A percentile compares a stretch with the other conserved stretches of the same genome.
phyloP scores from a whole-genome alignment of 805 yeast species.

The Wickerhamomyces ciferrii region DNA sequence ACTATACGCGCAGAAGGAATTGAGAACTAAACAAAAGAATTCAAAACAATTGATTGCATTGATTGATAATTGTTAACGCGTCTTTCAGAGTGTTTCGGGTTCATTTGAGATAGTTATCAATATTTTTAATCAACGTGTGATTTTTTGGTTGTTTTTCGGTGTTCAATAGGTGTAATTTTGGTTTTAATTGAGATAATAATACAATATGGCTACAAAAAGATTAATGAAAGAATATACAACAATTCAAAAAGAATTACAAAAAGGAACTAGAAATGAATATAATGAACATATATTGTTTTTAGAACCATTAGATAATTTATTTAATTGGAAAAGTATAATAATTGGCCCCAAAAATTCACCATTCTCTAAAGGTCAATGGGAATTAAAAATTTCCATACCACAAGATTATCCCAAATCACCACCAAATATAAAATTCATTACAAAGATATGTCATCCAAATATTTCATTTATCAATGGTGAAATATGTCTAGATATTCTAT shows the following conservation, averaged over 20 bases:
- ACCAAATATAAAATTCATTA: slow-evolving; percentile 45
- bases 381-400: slow-evolving; percentile 39
- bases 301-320: slow-evolving; percentile 43
- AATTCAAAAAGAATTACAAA: slow-evolving; percentile 23
- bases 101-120: too few species aligned
- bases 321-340: slow-evolving; percentile 46
- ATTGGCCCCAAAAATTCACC: slow-evolving; percentile 49
- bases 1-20: background rate
- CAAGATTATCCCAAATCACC: slow-evolving; percentile 52
- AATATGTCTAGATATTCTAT: slow-evolving; percentile 64
- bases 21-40: too few species aligned
- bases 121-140: too few species aligned
- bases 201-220: slow-evolving; percentile 25
- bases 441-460: slow-evolving; percentile 42
- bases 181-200: too few species aligned
- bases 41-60: too few species aligned
- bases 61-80: too few species aligned
- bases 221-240: slow-evolving; percentile 30
- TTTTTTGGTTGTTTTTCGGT: too few species aligned
- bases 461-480: slow-evolving; percentile 59
- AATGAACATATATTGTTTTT: slow-evolving; percentile 32
- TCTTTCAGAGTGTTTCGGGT: too few species aligned
- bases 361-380: slow-evolving; percentile 49
- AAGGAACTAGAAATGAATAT: slow-evolving; percentile 8
- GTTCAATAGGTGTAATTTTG: too few species aligned